Evolutionary conservation across 2,329 filamentous ascomycete genomes (phyloP), one percentile per base, ranked within the genome.

Genomic region (Pseudopyrenochaeta lycopersici): DNA sequence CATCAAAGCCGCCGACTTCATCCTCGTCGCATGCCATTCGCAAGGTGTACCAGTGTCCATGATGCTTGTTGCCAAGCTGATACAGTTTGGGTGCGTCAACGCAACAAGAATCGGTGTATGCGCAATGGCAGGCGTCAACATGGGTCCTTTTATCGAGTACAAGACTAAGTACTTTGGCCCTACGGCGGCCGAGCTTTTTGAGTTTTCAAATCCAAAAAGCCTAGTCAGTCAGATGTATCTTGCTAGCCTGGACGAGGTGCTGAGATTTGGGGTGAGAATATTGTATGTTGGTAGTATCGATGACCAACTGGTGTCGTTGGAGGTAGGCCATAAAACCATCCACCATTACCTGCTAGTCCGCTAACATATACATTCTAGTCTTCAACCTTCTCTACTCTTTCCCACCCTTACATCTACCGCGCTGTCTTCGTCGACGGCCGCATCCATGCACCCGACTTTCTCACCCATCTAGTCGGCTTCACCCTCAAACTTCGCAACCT

Each of bases 381-480:
- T 2, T 92, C 94, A 14, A 87, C 95, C 0, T 96, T 96, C 75
- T 90, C 91, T 0, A 90, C 90, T 0, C 87, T 92, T 3, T 88
- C 87, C 17, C 95, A 99, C 68, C 95, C 95, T 0, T 93, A 97
- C 74, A 94, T 98, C 53, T 96, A 92, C 73, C 88, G 95, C 23
- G 91, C 93, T n/a, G 92, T 96, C 14, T 98, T 98, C 72, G 90
- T 99, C 48, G 94, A 99, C 75, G 91, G 93, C 21, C 88, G 93
- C 54, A 84, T 97, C 30, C 94, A 98, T 73, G 90, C 93, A 0
- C 92, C 93, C 2, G 93, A 96, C 74, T 99, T 99, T 70, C 88
- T 99, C 45, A 91, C 92, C 2, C 91, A 97, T 68, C 85, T 99
- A 1, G 89, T 99, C 39, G 93, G 92, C 41, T 97, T 99, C 72